These are phyloP conservation scores for Amauroascus niger DNA, from an alignment of 2,329 filamentous ascomycete species.

Conservation along the genomic window DNA sequence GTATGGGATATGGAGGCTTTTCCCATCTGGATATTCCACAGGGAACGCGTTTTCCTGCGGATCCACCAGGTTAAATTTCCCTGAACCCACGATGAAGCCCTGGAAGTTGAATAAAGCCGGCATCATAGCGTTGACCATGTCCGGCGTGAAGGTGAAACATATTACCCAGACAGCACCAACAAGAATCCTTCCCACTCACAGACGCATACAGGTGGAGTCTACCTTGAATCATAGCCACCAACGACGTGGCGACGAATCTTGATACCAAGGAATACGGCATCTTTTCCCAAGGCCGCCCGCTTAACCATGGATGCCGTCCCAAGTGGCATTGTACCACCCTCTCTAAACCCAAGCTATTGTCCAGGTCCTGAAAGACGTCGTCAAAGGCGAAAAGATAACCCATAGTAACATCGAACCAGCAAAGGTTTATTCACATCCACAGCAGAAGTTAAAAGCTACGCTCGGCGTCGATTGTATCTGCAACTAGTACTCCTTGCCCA, in stretches of 20 bases:
- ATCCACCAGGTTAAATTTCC: conserved; percentile 10
- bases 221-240: conserved; percentile 11
- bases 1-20: neutral
- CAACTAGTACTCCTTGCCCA: conserved; percentile 6
- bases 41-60: conserved; percentile 13
- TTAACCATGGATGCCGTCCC: conserved; percentile 18
- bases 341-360: conserved; percentile 12
- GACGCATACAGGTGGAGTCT: conserved; percentile 11
- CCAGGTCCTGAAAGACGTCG: conserved; percentile 15
- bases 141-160: neutral
- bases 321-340: conserved; percentile 14
- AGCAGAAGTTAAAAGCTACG: conserved; percentile 8
- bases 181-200: conserved; percentile 8
- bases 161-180: conserved; percentile 11
- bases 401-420: conserved; percentile 13
- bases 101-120: neutral
- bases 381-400: conserved; percentile 15
- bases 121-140: neutral
- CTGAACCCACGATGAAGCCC: neutral
- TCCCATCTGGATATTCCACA: neutral
- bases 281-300: conserved; percentile 12
- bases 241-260: conserved; percentile 11
- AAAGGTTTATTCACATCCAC: neutral
- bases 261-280: conserved; percentile 8
- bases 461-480: conserved; percentile 16